phyloP scores from a whole-genome alignment of 306 rosid species.

The Vigna trinervia region DNA sequence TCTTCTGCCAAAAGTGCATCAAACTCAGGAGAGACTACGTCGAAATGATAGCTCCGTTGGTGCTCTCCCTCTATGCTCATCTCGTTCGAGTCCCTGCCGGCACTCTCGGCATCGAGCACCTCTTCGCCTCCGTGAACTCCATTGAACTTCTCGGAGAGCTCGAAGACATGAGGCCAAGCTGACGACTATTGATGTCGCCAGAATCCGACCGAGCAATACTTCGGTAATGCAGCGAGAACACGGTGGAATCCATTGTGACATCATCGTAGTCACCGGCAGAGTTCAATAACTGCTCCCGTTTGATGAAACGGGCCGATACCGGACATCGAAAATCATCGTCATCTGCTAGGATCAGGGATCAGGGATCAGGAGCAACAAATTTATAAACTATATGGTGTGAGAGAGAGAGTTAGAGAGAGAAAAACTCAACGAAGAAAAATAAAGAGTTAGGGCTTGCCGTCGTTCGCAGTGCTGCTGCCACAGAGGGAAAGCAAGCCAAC shows the following conservation, averaged over 20 bases:
- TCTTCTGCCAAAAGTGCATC: conserved; percentile 70
- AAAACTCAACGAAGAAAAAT: neutral
- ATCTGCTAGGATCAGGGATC: neutral
- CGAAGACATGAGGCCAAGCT: conserved; percentile 51
- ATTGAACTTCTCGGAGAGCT: conserved; percentile 66
- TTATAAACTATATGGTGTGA: neutral
- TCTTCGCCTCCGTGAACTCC: conserved; percentile 59
- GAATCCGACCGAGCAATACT: conserved; percentile 83
- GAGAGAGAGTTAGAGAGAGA: neutral
- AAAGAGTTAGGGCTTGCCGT: conserved; percentile 41
- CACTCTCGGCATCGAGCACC: conserved; percentile 41
- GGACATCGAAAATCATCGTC: conserved; percentile 84
- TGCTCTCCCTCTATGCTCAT: conserved; percentile 79
- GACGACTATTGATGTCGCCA: conserved; percentile 76
- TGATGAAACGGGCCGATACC: conserved; percentile 77
- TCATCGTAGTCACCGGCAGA: conserved; percentile 75
- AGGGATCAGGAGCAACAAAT: neutral
- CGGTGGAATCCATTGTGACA: conserved; percentile 87
- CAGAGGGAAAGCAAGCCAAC: conserved; percentile 53
- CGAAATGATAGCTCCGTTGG: conserved; percentile 57
- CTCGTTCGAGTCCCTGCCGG: conserved; percentile 67
- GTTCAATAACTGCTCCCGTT: conserved; percentile 71
- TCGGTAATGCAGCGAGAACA: conserved; percentile 91
- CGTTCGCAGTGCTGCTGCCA: conserved; percentile 49
- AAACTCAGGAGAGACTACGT: conserved; percentile 62